phyloP scores from a whole-genome alignment of 495 filamentous ascomycete genomes.

The Penicillium desertorum region DNA sequence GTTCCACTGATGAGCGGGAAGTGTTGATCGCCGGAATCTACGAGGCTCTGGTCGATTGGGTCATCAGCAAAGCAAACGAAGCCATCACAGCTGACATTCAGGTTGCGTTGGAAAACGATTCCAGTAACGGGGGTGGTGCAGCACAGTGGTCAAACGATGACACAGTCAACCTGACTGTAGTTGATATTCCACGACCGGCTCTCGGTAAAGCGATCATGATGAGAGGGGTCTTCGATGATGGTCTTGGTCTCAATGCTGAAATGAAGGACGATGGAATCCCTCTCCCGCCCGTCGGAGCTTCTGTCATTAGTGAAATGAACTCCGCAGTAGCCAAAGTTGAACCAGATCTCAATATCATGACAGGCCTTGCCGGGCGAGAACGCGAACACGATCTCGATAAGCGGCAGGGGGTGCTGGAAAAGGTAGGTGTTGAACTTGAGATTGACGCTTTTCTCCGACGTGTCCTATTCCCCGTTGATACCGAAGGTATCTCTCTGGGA shows the following conservation, averaged over 20 bases:
- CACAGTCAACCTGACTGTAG: constrained; percentile 81
- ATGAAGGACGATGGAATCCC: constrained; percentile 94
- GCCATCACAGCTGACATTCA: constrained; percentile 76
- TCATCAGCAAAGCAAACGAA: constrained; percentile 85
- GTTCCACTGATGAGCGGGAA: constrained; percentile 78
- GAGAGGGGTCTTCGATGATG: constrained; percentile 88
- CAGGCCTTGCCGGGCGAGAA: constrained; percentile 62
- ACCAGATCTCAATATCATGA: constrained; percentile 76
- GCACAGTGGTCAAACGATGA: constrained; percentile 66
- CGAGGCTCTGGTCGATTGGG: constrained; percentile 94
- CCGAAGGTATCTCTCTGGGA: constrained; percentile 71
- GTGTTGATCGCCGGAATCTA: constrained; percentile 83
- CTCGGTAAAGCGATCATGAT: constrained; percentile 84
- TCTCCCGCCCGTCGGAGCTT: constrained; percentile 64
- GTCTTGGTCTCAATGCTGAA: constrained; percentile 87
- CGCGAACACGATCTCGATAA: constrained; percentile 77
- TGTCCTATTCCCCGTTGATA: constrained; percentile 77
- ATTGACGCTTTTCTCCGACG: constrained; percentile 77
- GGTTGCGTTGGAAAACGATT: constrained; percentile 62
- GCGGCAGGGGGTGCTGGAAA: constrained; percentile 79
- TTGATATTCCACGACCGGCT: constrained; percentile 79
- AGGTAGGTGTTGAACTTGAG: constrained; percentile 77
- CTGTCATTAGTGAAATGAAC: constrained; percentile 82
- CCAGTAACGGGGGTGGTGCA: constrained; percentile 53
- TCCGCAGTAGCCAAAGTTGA: constrained; percentile 75